Conservation (phyloP, 371 early-diverging fungal genomes). For the Mucor sp. region DNA sequence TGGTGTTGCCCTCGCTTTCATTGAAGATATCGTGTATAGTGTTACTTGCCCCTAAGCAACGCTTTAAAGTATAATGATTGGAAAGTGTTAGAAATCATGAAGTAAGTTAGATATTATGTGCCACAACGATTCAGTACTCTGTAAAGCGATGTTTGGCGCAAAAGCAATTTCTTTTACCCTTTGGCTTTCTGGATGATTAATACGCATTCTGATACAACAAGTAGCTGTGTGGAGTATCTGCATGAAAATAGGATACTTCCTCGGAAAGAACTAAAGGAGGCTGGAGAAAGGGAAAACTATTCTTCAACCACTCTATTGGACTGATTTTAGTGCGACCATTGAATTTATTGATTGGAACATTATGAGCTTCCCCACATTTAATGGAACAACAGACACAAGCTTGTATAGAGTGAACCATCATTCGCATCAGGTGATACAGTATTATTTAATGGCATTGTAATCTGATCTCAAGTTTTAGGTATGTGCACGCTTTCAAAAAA, state of each 20-base stretch:
- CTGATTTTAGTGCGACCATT: not conserved
- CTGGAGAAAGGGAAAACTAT: not conserved
- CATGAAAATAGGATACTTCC: not conserved
- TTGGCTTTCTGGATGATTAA: not conserved
- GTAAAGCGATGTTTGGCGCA: not conserved
- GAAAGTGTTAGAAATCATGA: not conserved
- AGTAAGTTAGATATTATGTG: not conserved
- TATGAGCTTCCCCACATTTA: not conserved
- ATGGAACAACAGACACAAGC: not conserved
- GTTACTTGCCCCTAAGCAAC: not conserved
- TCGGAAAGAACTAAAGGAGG: not conserved
- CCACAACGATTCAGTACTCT: not conserved
- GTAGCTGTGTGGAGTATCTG: not conserved
- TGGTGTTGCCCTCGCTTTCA: no score
- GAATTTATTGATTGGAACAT: not conserved
- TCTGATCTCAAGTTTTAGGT: not conserved
- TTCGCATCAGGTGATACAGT: not conserved
- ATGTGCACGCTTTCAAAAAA: not conserved
- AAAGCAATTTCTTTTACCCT: not conserved
- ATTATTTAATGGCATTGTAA: not conserved
- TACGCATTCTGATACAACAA: not conserved
- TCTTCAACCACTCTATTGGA: not conserved
- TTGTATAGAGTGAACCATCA: not conserved
- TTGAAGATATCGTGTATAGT: no score
- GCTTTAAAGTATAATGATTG: not conserved